Evolutionary conservation across 2,329 filamentous ascomycete genomes (phyloP).

Genomic region (Talaromyces sp.): DNA sequence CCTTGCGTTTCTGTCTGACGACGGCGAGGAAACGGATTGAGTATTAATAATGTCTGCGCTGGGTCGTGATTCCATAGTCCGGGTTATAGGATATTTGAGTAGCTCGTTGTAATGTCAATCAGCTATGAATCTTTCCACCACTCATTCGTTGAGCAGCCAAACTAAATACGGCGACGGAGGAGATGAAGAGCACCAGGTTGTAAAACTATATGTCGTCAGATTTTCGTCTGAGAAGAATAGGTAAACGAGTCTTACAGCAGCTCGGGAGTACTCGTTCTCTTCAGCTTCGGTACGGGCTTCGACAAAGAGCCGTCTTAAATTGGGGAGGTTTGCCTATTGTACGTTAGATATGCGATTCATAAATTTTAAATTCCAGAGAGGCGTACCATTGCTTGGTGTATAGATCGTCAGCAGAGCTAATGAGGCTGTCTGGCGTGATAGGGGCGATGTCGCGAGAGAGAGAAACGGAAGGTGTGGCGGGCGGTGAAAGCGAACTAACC

Average conservation of each 20-base stretch:
- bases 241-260: slow-evolving; percentile 60
- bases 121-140: slow-evolving; percentile 35
- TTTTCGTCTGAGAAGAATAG: not conserved
- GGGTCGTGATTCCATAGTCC: not conserved
- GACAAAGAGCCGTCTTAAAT: slow-evolving; percentile 92
- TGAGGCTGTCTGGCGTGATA: not conserved
- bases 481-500: not conserved
- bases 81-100: not conserved
- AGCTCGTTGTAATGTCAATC: not conserved
- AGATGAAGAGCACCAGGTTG: slow-evolving; percentile 94
- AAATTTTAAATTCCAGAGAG: not conserved
- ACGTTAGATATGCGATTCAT: not conserved
- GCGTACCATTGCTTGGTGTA: not conserved
- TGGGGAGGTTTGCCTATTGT: slow-evolving; percentile 60
- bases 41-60: not conserved
- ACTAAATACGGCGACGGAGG: slow-evolving; percentile 90
- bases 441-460: not conserved
- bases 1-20: slow-evolving; percentile 60
- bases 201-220: slow-evolving; percentile 63
- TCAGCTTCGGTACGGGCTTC: slow-evolving; percentile 89
- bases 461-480: not conserved
- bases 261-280: slow-evolving; percentile 89
- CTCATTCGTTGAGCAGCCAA: slow-evolving; percentile 83
- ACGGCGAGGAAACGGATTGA: slow-evolving; percentile 59
- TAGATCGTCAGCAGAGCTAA: not conserved